Percentiles rank a stretch among this genome's conserved stretches.
Conservation (phyloP, 2,329 filamentous ascomycete species). For the Domatiomyces globalis region DNA sequence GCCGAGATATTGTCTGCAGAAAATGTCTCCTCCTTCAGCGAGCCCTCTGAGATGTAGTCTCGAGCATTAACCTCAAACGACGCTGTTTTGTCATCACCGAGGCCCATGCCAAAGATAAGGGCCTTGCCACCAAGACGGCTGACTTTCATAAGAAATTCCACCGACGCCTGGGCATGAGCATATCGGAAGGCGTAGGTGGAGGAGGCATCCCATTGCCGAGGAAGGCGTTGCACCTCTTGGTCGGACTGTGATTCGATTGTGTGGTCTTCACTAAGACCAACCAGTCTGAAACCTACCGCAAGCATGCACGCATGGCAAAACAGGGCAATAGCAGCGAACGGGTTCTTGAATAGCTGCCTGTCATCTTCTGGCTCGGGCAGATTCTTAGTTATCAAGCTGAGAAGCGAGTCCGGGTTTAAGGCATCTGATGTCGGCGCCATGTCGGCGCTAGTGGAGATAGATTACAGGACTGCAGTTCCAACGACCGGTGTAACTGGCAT, state of each 20-base stretch:
- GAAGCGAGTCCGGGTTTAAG: conserved; percentile 15
- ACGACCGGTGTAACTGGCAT: no score
- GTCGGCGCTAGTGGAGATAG: neutral
- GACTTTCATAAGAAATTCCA: conserved; percentile 69
- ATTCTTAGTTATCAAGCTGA: conserved; percentile 18
- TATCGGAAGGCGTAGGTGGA: conserved; percentile 71
- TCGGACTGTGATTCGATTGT: conserved; percentile 48
- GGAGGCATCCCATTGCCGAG: conserved; percentile 64
- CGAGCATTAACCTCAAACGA: conserved; percentile 59
- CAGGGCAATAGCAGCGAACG: conserved; percentile 71
- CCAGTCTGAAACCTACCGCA: conserved; percentile 63
- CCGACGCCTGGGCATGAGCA: conserved; percentile 68
- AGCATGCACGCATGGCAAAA: conserved; percentile 72
- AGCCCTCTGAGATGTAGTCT: conserved; percentile 57
- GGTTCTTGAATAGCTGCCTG: conserved; percentile 22
- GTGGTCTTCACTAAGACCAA: conserved; percentile 75
- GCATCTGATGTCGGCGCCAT: conserved; percentile 12
- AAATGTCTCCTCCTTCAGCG: conserved; percentile 37
- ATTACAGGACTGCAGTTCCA: neutral
- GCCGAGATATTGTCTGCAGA: conserved; percentile 16
- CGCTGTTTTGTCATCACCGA: conserved; percentile 68
- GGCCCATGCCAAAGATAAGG: conserved; percentile 64
- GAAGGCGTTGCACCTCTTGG: conserved; percentile 48
- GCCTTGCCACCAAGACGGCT: conserved; percentile 70
- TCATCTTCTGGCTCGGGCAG: conserved; percentile 15